These are phyloP conservation scores for Sporobolomyces pararoseus DNA, from an alignment of 768 basidiomycete species.

Conservation along the genomic window DNA sequence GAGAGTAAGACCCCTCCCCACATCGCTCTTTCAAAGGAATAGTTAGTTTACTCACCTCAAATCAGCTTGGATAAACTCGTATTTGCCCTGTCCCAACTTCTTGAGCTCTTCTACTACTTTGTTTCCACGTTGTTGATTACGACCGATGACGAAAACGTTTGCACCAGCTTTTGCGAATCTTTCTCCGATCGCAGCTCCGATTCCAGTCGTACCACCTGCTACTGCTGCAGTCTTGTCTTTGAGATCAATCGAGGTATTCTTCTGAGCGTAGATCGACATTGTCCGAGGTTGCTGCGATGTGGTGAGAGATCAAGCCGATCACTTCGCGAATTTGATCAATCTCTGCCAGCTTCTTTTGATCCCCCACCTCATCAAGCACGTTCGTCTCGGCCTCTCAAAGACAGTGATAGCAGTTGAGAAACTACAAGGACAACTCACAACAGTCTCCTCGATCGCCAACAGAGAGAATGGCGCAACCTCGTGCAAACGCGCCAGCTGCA, in stretches of 20 bases:
- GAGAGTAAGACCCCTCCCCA: too few relatives aligned
- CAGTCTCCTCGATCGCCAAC: neutral
- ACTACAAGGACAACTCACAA: too few relatives aligned
- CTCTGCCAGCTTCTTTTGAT: too few relatives aligned
- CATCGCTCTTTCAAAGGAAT: too few relatives aligned
- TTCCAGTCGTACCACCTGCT: conserved; percentile 39
- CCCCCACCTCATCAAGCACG: too few relatives aligned
- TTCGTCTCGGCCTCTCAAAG: too few relatives aligned
- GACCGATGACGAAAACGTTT: conserved; percentile 42
- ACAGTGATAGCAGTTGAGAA: too few relatives aligned
- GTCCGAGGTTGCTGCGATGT: too few relatives aligned
- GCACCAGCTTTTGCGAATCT: conserved; percentile 43
- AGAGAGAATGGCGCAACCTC: conserved; percentile 13
- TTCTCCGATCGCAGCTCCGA: conserved; percentile 38
- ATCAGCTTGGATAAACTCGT: conserved; percentile 45
- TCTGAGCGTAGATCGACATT: conserved; percentile 36
- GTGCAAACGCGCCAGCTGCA: neutral
- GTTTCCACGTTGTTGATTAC: conserved; percentile 29
- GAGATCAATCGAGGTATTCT: conserved; percentile 39
- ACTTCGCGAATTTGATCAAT: too few relatives aligned
- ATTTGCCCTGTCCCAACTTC: conserved; percentile 8
- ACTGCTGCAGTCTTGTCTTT: conserved; percentile 34
- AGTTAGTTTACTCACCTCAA: conserved; percentile 32
- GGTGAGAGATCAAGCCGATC: too few relatives aligned
- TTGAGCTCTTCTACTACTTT: conserved; percentile 35